Evolutionary conservation across 2,329 filamentous ascomycete genomes (phyloP), one percentile per base, ranked within the genome.

Genomic region (Botrytis fabae): DNA sequence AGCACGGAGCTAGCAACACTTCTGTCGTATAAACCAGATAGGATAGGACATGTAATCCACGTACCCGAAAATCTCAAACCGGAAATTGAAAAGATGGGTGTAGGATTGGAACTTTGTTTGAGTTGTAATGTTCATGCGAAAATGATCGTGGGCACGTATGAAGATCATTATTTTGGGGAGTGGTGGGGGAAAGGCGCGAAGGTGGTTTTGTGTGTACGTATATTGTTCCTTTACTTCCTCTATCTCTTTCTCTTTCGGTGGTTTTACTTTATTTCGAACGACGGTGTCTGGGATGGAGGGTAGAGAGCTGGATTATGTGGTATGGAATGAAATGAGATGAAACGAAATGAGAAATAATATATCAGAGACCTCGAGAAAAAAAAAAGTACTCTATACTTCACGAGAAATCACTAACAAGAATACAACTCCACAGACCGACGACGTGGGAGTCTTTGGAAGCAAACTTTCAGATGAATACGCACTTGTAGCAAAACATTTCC

Each of bases 381-480:
- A 6, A 18, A 51, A 51, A 25, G 22, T 7, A 38, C 14, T 16
- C 48, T 16, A 54, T 16, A 5, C 25, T 14, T 25, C 7, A 2
- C 6, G 3, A 18, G 20, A 62, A 42, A 18, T 22, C n/a, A 63
- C 68, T 51, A 44, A 70, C n/a, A 25, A 4, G 3, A 59, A 20
- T 10, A 10, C 35, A 9, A 44, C 51, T 22, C 38, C 60, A 7
- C 74, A 94, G 92, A 96, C 93, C 1, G 93, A 96, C 79, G 93
- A 96, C 78, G 91, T 95, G 16, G 93, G 93, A 2, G 89, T 96
- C 35, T 96, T 96, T 78, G 91, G 90, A 68, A 95, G 92, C 78
- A 85, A 88, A 0, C 82, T 95, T 6, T 94, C 92, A 0, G 90
- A 94, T 76, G 93, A 97, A 80, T 95, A 95, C 81, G 83, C 85